Evolutionary conservation across 371 early-diverging fungal species (phyloP).

Genomic region (Rozella allomycis): DNA sequence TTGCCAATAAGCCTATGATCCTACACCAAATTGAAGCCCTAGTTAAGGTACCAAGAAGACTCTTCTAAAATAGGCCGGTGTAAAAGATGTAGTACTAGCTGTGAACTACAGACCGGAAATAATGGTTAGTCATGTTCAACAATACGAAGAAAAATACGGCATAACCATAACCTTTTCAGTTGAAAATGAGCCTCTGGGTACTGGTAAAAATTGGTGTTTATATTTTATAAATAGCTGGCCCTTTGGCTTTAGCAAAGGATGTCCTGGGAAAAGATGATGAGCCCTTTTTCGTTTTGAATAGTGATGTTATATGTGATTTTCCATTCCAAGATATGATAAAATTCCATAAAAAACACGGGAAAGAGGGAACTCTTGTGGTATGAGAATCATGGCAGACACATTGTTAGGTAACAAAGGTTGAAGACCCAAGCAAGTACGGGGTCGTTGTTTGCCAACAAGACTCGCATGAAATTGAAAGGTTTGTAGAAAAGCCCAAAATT

Average conservation of each 20-base stretch:
- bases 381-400: too few relatives aligned
- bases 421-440: slow-evolving; percentile 95
- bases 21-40: slow-evolving; percentile 95
- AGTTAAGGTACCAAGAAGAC: slow-evolving; percentile 42
- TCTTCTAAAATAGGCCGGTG: slow-evolving; percentile 51
- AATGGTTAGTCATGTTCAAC: slow-evolving; percentile 63
- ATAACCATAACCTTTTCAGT: slow-evolving; percentile 91
- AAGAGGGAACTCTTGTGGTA: slow-evolving; percentile 78
- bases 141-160: slow-evolving; percentile 61
- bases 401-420: slow-evolving; percentile 72
- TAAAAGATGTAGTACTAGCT: slow-evolving; percentile 90
- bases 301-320: slow-evolving; percentile 95
- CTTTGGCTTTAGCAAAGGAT: slow-evolving; percentile 77
- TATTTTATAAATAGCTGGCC: slow-evolving; percentile 44
- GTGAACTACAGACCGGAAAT: slow-evolving; percentile 95
- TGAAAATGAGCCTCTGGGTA: slow-evolving; percentile 91
- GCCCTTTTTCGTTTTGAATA: slow-evolving; percentile 96
- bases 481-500: slow-evolving; percentile 94
- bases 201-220: slow-evolving; percentile 17
- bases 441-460: slow-evolving; percentile 60
- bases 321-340: slow-evolving; percentile 71
- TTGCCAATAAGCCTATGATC: slow-evolving; percentile 97
- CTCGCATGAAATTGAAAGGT: slow-evolving; percentile 55
- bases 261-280: slow-evolving; percentile 69
- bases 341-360: slow-evolving; percentile 66